Evolutionary conservation across 1,139 yeast species (phyloP).

Genomic region (Pichia kudriavzevii): DNA sequence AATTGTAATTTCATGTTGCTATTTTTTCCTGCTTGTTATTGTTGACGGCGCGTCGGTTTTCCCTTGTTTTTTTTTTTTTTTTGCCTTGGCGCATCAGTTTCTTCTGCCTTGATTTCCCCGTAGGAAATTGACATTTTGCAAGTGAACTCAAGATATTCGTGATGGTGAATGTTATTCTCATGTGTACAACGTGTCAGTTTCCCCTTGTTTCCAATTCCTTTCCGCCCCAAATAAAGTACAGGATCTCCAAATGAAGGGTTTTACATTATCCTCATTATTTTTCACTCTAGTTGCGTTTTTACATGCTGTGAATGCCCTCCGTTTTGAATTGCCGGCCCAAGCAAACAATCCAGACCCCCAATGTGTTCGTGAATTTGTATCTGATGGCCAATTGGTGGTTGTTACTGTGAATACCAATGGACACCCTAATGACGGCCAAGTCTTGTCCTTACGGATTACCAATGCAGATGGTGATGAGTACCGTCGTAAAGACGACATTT

Average conservation of each 20-base stretch:
- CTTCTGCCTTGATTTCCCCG: no score
- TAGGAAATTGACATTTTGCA: no score
- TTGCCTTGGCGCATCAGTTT: no score
- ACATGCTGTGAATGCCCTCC: conserved; percentile 18
- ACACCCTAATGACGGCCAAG: conserved; percentile 76
- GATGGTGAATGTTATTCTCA: no score
- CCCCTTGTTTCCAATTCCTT: no score
- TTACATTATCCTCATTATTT: background rate
- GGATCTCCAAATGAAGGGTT: conserved; percentile 7
- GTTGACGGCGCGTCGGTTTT: no score
- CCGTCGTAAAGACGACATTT: conserved; percentile 55
- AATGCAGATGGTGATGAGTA: conserved; percentile 68
- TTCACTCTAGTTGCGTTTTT: conserved; percentile 7
- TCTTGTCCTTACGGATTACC: conserved; percentile 50
- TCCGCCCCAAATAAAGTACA: no score
- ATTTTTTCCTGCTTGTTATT: no score
- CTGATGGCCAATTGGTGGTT: conserved; percentile 77
- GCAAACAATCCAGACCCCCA: conserved; percentile 32
- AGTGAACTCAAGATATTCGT: no score
- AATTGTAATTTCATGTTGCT: no score
- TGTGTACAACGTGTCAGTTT: no score
- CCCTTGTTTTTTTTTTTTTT: no score
- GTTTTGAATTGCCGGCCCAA: conserved; percentile 28
- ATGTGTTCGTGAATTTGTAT: conserved; percentile 87
- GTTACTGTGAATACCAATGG: conserved; percentile 73